Evolutionary conservation across 495 filamentous ascomycete species (phyloP), one percentile per base, ranked within the genome.

Genomic region (Umbilicaria muhlenbergii): DNA sequence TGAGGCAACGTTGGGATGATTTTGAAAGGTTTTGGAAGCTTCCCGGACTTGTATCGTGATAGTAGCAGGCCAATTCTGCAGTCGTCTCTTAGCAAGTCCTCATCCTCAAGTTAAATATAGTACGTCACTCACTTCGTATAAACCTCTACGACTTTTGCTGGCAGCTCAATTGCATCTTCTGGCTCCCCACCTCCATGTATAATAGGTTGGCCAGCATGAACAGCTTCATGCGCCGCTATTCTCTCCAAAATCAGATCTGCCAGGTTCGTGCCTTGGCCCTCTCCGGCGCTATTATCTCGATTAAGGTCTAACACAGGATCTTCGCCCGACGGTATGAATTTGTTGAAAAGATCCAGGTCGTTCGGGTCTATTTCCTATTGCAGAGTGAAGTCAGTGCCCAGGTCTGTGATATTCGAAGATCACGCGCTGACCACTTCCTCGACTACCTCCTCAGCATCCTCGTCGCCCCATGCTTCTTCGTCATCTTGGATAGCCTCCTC

Each of bases 1-100:
- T 86, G 77, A 2, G 86, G 86, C 8, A 96, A 74, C 3, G 85
- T 83, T 0, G 92, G 91, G 28, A 99, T 73, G 46, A 96, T 83
- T 62, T 96, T 96, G 73, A 99, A 92, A 1, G 88, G 89, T 61
- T 96, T 96, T 11, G 91, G 92, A 18, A 96, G 73, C 50, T 86
- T 86, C 16, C 91, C 91, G 10, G 86, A 91, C 57, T 93, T 94
- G 63, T 95, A 94, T 40, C 89, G 75, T 8, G 86, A 87, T 34
- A 96, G 73, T 39, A 96, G 77, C 51, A 86, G 70, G 40, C 86
- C 89, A 49, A 94, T 81, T 62, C 81, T 87, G 44, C 4, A 39
- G 43, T 16, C 37, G 18, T 7, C 13, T 13, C 6, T 37, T 19
- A 40, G 17, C 16, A 18, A 34, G 13, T 12, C 44, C 6, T 28